phyloP scores from a whole-genome alignment of 2,329 filamentous ascomycete species.

The Pseudogymnoascus sp. region DNA sequence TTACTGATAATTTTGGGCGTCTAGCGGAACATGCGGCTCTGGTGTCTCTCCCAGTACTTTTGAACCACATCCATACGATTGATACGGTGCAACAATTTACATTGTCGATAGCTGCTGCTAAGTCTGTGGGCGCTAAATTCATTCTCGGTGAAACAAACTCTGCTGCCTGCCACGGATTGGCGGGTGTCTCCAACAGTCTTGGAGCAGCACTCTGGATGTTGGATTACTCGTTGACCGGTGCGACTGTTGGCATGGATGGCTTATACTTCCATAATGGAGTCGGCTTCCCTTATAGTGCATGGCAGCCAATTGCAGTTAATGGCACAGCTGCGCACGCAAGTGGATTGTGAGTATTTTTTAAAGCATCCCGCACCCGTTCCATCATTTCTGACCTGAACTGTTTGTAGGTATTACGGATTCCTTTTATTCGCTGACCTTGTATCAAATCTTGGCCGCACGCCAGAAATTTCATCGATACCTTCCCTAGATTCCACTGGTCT shows the following conservation, averaged over 20 bases:
- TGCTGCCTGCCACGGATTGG: slow-evolving; percentile 21
- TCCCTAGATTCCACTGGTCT: not conserved
- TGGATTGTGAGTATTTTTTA: not conserved
- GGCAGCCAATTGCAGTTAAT: slow-evolving; percentile 17
- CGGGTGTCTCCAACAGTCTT: slow-evolving; percentile 23
- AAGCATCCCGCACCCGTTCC: too few species aligned
- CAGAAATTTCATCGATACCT: not conserved
- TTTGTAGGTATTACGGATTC: not conserved
- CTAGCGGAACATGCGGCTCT: too few species aligned
- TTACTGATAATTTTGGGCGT: too few species aligned
- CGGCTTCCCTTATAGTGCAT: slow-evolving; percentile 10
- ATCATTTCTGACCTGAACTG: too few species aligned
- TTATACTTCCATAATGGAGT: slow-evolving; percentile 20
- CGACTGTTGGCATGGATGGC: slow-evolving; percentile 21
- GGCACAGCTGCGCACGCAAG: not conserved
- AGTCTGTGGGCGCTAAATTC: slow-evolving; percentile 11
- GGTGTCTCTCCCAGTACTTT: too few species aligned
- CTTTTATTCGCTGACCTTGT: not conserved
- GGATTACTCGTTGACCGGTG: slow-evolving; percentile 22
- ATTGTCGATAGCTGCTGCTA: not conserved
- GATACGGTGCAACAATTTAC: not conserved
- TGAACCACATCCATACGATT: too few species aligned
- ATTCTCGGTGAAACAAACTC: slow-evolving; percentile 29
- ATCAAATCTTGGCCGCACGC: not conserved
- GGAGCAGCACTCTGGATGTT: slow-evolving; percentile 24